Evolutionary conservation across 169 alveolate species (phyloP), one percentile per base, ranked within the genome.

Genomic region (Plasmodium cynomolgi): DNA sequence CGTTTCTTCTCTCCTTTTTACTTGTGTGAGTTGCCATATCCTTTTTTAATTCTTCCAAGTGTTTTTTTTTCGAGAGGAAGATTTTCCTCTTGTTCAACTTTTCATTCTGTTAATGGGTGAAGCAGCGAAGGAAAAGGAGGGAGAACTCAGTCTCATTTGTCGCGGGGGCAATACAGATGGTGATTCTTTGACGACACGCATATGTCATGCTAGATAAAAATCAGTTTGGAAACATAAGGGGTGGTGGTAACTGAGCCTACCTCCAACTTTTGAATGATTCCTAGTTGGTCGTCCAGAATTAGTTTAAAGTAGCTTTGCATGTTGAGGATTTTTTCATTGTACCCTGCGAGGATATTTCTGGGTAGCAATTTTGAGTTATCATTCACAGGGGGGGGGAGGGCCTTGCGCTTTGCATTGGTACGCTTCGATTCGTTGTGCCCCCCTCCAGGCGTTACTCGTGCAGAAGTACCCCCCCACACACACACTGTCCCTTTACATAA

Each of bases 271-370:
- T 86, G 85, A 34, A 86, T 86, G 8, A 86, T 75, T 8, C 68
- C 86, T 54, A 86, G 44, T 44, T 86, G 93, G 20, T 86, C 93
- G 68, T 86, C 85, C 34, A 86, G 58, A 47, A 86, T 86, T 54
- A 86, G 17, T 56, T 50, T 86, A 47, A 86, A 86, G 71, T 86
- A 86, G 31, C 17, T 71, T 37, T 86, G 93, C 71, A 77, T 71
- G 44, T 77, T 86, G 39, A 62, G 41, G 31, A 86, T 77, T 13
- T 86, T 86, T 56, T 86, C 86, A 77, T 77, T 86, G 17, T 86
- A 39, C 44, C 44, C 85, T 34, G 26, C 31, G 29, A 86, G 71
- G 73, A 86, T 86, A 56, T 86, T 86, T 75, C 93, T 86, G 79
- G 31, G 47, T 17, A 9, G 26, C 11, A 71, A 84, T 37, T 62